These are phyloP conservation scores for Cystobasidium sp. DNA, from an alignment of 1,284 basidiomycete genomes.

Conservation along the genomic window DNA sequence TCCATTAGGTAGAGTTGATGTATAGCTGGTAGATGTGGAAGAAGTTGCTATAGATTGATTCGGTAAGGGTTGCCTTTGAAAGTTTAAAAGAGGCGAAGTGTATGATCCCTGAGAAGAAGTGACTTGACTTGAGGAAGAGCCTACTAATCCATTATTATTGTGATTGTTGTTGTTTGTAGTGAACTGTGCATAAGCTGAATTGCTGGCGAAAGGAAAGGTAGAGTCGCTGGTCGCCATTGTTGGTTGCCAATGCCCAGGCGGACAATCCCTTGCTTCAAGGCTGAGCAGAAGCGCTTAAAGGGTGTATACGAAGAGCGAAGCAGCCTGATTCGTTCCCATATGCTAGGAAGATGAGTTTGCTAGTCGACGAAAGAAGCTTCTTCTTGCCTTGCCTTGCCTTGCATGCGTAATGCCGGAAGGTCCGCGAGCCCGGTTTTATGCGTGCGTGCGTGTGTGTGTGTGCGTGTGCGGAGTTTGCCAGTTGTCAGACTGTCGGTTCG, in stretches of 20 bases:
- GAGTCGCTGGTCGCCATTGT: conserved; percentile 6
- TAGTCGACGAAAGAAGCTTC: too few species aligned
- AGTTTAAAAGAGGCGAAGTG: not conserved
- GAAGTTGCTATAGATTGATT: not conserved
- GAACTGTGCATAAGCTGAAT: not conserved
- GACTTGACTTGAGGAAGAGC: not conserved
- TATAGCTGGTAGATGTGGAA: conserved; percentile 4
- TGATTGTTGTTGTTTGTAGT: not conserved
- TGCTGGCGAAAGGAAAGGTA: conserved; percentile 2
- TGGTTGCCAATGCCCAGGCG: not conserved
- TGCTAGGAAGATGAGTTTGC: too few species aligned
- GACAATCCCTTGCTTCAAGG: too few species aligned
- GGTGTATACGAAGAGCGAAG: too few species aligned
- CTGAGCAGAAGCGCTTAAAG: too few species aligned
- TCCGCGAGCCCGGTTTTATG: too few species aligned
- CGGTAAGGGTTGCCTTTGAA: conserved; percentile 2
- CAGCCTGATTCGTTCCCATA: too few species aligned
- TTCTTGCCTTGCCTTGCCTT: too few species aligned
- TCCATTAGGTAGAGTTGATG: not conserved
- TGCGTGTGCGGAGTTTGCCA: too few species aligned
- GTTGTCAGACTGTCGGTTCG: too few species aligned
- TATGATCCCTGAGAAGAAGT: not conserved
- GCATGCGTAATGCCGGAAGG: too few species aligned
- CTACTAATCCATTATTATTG: not conserved
- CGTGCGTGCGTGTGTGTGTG: too few species aligned